phyloP scores from a whole-genome alignment of 306 rosid genomes.

The Prunus davidiana region DNA sequence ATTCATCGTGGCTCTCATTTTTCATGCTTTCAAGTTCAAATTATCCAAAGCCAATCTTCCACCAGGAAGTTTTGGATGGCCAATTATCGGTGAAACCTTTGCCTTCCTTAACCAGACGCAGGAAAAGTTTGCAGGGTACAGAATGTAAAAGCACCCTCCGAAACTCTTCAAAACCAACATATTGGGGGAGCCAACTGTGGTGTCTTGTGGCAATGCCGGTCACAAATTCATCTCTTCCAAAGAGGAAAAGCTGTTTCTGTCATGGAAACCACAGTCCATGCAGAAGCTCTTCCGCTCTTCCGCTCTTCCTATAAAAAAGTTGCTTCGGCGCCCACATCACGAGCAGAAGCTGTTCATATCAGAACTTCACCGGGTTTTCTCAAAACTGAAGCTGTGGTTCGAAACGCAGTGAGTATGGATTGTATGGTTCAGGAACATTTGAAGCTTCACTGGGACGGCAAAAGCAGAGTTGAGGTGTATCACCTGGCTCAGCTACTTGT shows the following conservation, averaged over 20 bases:
- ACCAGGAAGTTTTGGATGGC: conserved; percentile 28
- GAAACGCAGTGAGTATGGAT: conserved; percentile 4
- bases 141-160: conserved; percentile 9
- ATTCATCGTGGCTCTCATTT: background rate
- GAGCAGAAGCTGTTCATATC: background rate
- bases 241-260: background rate
- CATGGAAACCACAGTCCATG: conserved; percentile 14
- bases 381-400: conserved; percentile 2
- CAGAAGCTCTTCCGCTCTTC: background rate
- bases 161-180: conserved; percentile 21
- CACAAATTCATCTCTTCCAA: conserved; percentile 15
- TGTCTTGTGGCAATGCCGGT: conserved; percentile 1
- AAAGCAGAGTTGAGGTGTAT: background rate
- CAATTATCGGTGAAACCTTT: conserved; percentile 16
- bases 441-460: conserved; percentile 2
- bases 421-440: conserved; percentile 3
- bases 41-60: conserved; percentile 9
- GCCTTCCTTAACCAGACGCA: background rate
- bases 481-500: conserved; percentile 4
- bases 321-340: background rate
- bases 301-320: conserved; percentile 7
- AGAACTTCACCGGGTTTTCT: conserved; percentile 7
- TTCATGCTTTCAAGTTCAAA: background rate
- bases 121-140: background rate
- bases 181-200: conserved; percentile 8